Percentiles rank a stretch among this genome's conserved stretches.
Conservation (phyloP, 306 rosid genomes). For the Rosa rugosa region DNA sequence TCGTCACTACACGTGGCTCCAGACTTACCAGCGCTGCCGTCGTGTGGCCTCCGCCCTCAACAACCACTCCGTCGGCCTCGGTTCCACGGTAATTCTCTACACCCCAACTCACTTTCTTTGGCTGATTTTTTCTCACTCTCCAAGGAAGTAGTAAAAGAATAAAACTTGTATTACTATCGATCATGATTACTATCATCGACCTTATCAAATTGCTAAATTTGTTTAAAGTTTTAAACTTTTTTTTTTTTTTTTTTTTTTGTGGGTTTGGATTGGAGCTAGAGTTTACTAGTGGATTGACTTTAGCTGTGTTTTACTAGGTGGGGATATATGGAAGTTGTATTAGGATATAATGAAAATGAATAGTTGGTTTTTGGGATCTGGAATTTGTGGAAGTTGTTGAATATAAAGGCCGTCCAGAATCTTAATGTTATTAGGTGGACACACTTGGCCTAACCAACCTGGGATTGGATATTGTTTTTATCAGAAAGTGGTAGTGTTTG, state of each 20-base stretch:
- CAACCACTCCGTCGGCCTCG: constrained; percentile 58
- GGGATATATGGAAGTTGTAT: neutral
- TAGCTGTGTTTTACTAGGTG: neutral
- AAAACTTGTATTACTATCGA: neutral
- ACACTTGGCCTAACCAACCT: neutral
- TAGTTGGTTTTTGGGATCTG: neutral
- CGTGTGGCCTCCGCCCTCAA: constrained; percentile 83
- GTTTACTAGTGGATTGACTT: neutral
- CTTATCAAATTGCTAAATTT: neutral
- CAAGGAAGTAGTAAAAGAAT: neutral
- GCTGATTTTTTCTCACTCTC: neutral
- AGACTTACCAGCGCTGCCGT: constrained; percentile 81
- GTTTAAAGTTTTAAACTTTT: neutral
- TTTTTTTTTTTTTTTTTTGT: neutral
- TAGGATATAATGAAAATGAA: neutral
- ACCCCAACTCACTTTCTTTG: neutral
- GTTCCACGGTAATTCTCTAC: constrained; percentile 51
- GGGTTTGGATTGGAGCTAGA: neutral
- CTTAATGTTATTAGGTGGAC: neutral
- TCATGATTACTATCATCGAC: neutral
- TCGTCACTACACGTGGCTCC: constrained; percentile 72
- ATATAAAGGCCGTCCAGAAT: neutral
- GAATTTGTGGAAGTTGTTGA: constrained; percentile 2
- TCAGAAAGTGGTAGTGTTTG: neutral
- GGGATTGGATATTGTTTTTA: neutral